Evolutionary conservation across 208 protist species (phyloP), one percentile per base, ranked within the genome.

Genomic region (Crithidia fasciculata): DNA sequence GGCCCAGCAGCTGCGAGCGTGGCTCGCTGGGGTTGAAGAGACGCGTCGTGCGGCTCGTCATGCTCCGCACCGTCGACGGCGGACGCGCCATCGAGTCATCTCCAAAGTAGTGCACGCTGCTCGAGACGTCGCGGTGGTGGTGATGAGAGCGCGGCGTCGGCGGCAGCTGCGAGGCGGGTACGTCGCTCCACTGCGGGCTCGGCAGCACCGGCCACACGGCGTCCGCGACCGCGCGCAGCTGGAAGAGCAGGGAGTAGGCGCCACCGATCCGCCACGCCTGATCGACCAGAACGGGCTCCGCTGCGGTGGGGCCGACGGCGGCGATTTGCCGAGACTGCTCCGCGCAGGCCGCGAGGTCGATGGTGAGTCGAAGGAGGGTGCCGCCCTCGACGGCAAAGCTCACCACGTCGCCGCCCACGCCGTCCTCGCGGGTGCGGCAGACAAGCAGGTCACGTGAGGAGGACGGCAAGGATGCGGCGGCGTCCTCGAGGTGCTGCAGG

Each of bases 11-110:
- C 64, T 60, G 73, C 28, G 66, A 72, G 28, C 65, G 65, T 19
- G 65, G 65, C 16, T 69, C 73, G 66, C 56, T 68, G 6, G 47
- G 60, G 64, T 63, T 53, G 59, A 66, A 72, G 15, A 68, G 50
- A 4, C 66, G 70, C 12, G 61, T 53, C 0, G 45, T 47, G 19
- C 47, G 43, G 50, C 50, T 39, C 13, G n/a, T 28, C 47, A 56
- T 59, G 56, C 61, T 79, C 36, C 37, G 64, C 37, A 56, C 60
- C 16, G 65, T 63, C 6, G 73, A 72, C 40, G 49, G 41, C 9
- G 37, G 12, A 36, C 58, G 66, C 43, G 58, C 37, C 50, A 49
- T 8, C 19, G 52, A 60, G 47, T 67, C 72, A 16, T 58, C 72
- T 13, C 19, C 64, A 16, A 50, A 41, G 39, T 57, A 47, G 53